Base-by-base conservation (phyloP, 768 basidiomycete genomes). In the Pleurotus sapidus region DNA sequence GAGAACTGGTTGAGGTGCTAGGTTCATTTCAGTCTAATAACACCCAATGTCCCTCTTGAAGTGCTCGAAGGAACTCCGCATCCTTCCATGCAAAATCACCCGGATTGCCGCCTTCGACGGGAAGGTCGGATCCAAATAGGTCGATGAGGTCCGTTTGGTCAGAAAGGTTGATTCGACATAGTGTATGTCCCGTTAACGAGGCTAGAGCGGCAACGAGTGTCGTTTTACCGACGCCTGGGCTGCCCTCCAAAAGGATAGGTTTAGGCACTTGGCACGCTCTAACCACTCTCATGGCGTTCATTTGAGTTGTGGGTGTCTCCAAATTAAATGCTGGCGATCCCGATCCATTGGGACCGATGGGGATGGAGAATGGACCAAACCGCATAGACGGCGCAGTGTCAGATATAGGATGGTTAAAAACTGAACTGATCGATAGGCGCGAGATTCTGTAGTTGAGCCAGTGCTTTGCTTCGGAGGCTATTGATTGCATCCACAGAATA, bases 1-100 rank as follows among this genome's bases (percentile, higher is more conserved):
- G 1, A 99, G 83, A 4, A 99, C 89, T 0, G 97, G 88, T 66
- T 99, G 96, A 27, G 96, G 93, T 0, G 96, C 96, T 39, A 99
- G 80, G 67, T 99, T 99, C 97, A 99, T 98, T 70, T 99, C 97
- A 67, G n/a, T 99, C 97, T 8, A 99, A 81, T 5, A 99, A 83
- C 4, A 98, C 96, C 97, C 97, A 99, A 59, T 93, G 87, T 0
- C 97, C 97, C n/a, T 90, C 82, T 67, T 97, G 94, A 72, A 99
- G 73, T 1, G 97, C 95, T 57, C 83, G 85, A 42, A 99, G 77
- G 68, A 99, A 99, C 57, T 96, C 95, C 0, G 96, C 97, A 61
- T 98, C 94, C 70, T 89, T 93, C 97, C 97, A 99, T 1, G 88
- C 88, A 67, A 99, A 99, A 67, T 97, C 92, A 43, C 95, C 96